Evolutionary conservation across 495 filamentous ascomycete genomes (phyloP).

Genomic region (Talaromyces wortmannii): DNA sequence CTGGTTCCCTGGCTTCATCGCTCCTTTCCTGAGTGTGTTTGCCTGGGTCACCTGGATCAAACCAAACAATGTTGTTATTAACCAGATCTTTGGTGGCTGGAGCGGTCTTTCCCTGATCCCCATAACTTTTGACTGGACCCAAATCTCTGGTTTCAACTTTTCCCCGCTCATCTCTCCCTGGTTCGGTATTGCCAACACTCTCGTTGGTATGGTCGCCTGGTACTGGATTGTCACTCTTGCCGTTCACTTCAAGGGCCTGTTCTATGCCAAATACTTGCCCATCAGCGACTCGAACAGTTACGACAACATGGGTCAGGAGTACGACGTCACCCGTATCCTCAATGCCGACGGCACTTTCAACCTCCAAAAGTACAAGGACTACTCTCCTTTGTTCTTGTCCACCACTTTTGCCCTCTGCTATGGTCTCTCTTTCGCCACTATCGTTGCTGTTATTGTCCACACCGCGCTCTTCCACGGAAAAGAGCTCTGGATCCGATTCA

Average conservation of each 20-base stretch:
- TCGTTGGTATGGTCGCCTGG: constrained; percentile 48
- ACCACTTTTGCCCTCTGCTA: constrained; percentile 53
- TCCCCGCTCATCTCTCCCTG: constrained; percentile 65
- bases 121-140: constrained; percentile 65
- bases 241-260: constrained; percentile 44
- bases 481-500: constrained; percentile 45
- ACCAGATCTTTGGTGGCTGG: constrained; percentile 55
- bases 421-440: constrained; percentile 53
- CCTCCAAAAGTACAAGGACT: constrained; percentile 40
- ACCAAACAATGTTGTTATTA: constrained; percentile 40
- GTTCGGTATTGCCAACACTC: constrained; percentile 53
- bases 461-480: constrained; percentile 47
- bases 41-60: constrained; percentile 44
- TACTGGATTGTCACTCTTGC: constrained; percentile 45
- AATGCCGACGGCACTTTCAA: constrained; percentile 50
- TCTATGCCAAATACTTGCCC: constrained; percentile 47
- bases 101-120: constrained; percentile 55
- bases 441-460: constrained; percentile 49
- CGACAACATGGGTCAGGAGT: constrained; percentile 46
- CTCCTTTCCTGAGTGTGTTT: constrained; percentile 39
- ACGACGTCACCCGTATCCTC: constrained; percentile 47
- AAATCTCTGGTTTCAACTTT: constrained; percentile 56
- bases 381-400: constrained; percentile 57
- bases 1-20: constrained; percentile 48
- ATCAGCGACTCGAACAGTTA: constrained; percentile 50